Evolutionary conservation across 139 green algal genomes (phyloP).

Genomic region (Closterium sp.): DNA sequence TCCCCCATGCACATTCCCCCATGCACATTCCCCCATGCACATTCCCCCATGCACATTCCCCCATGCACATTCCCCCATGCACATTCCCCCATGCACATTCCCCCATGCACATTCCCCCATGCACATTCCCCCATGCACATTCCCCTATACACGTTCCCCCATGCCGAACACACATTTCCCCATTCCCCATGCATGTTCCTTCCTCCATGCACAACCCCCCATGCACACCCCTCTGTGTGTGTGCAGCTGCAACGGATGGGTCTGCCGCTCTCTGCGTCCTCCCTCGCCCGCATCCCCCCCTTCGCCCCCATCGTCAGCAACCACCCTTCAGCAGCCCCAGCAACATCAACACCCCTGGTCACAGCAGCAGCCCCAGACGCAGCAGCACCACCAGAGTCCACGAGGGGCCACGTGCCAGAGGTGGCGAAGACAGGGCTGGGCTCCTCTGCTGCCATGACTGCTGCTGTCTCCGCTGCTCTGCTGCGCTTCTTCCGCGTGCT

Average conservation of each 20-base stretch:
- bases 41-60: neutral
- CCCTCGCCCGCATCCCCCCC: conserved; percentile 14
- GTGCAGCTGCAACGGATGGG: conserved; percentile 26
- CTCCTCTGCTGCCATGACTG: conserved; percentile 47
- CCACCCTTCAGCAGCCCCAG: neutral
- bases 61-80: neutral
- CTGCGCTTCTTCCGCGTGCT: conserved; percentile 33
- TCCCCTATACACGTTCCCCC: neutral
- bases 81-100: neutral
- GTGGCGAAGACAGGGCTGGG: conserved; percentile 50
- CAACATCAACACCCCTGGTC: neutral
- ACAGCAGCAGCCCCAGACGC: neutral
- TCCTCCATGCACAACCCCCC: neutral
- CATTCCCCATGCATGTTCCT: neutral
- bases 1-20: neutral
- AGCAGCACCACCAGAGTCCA: neutral
- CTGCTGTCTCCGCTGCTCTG: conserved; percentile 22
- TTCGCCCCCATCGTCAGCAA: conserved; percentile 11
- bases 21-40: neutral
- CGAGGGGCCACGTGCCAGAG: neutral
- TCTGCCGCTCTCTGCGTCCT: conserved; percentile 19
- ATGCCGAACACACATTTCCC: neutral
- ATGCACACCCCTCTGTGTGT: neutral
- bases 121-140: neutral
- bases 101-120: neutral